A percentile compares a stretch with the other conserved stretches of the same genome.
Conservation (phyloP, 2,329 filamentous ascomycete genomes). For the Botrytis squamosa region DNA sequence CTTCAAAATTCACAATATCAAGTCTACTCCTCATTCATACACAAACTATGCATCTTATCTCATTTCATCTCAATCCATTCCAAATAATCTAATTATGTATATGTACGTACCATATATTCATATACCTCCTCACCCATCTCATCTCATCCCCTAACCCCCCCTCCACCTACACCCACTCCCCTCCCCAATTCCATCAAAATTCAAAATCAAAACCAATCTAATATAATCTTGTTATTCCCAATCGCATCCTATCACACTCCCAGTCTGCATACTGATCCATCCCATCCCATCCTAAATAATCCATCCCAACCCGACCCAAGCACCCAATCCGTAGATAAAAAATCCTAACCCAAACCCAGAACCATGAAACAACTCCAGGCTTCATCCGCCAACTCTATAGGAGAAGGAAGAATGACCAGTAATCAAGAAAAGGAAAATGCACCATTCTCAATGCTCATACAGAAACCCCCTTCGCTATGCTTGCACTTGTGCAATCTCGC, state of each 20-base stretch:
- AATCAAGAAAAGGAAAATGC: not conserved
- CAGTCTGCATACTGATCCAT: not conserved
- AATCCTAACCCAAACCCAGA: not conserved
- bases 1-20: not conserved
- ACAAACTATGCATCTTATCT: not conserved
- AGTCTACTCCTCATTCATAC: not conserved
- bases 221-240: not conserved
- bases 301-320: not conserved
- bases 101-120: not conserved
- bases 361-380: not conserved
- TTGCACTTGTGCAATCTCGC: constrained; percentile 3
- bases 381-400: not conserved
- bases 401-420: not conserved
- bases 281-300: not conserved
- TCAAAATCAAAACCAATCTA: not conserved
- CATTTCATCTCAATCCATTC: not conserved
- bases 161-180: not conserved
- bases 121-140: not conserved
- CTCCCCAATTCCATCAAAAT: not conserved
- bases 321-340: not conserved
- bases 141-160: not conserved
- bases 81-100: constrained; percentile 2
- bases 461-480: constrained; percentile 5
- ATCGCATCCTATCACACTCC: not conserved
- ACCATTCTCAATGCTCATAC: constrained; percentile 14